Conservation (phyloP, 2,329 filamentous ascomycete genomes). For the Stachybotrys chlorohalonatus region DNA sequence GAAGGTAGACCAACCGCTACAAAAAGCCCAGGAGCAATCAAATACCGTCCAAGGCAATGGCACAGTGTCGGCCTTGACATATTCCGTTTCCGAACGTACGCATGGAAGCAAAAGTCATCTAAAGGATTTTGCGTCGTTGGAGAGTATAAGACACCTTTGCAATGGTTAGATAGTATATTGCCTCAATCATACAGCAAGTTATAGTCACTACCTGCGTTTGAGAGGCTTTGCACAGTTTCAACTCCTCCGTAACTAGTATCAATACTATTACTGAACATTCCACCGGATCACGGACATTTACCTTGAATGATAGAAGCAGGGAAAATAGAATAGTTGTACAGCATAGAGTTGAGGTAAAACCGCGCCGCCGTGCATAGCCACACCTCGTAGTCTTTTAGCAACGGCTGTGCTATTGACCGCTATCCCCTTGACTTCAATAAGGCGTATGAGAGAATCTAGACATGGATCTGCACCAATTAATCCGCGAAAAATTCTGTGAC, state of each 20-base stretch:
- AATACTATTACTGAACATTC: too few species aligned
- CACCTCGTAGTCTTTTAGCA: neutral
- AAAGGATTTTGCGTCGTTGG: conserved; percentile 45
- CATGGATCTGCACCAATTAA: neutral
- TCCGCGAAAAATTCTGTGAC: neutral
- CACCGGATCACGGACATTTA: neutral
- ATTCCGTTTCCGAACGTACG: conserved; percentile 50
- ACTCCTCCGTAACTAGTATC: neutral
- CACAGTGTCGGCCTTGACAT: conserved; percentile 38
- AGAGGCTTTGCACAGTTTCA: conserved; percentile 1
- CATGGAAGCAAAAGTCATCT: conserved; percentile 39
- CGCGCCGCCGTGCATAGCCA: neutral
- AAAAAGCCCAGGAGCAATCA: conserved; percentile 4
- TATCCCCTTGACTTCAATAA: neutral
- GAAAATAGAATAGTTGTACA: conserved; percentile 54
- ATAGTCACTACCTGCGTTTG: conserved; percentile 34
- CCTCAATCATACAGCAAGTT: conserved; percentile 52
- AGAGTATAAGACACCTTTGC: conserved; percentile 48
- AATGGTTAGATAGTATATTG: conserved; percentile 44
- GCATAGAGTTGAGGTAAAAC: conserved; percentile 5
- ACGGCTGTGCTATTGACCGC: too few species aligned
- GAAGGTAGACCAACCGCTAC: conserved; percentile 3
- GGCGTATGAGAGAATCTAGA: neutral
- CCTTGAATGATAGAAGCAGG: conserved; percentile 57
- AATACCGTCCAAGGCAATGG: conserved; percentile 21